phyloP scores from a whole-genome alignment of 179 eudicot species.

The Patellifolia procumbens region DNA sequence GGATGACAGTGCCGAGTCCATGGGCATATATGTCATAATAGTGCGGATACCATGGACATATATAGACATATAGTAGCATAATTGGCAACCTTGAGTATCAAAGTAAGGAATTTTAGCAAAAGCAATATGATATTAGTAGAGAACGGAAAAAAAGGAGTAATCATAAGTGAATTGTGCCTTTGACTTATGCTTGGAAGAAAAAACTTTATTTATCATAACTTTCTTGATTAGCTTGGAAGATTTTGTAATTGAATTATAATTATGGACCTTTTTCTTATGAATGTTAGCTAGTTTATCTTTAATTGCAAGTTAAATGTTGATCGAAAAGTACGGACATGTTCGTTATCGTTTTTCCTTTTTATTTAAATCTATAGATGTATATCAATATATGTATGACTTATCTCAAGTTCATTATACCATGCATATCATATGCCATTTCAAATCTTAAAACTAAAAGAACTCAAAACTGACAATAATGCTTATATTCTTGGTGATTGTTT shows the following conservation, averaged over 20 bases:
- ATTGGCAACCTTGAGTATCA: neutral
- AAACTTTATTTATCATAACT: too few relatives aligned
- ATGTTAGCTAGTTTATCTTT: too few relatives aligned
- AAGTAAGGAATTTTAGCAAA: slow-evolving; percentile 9
- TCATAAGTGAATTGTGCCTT: neutral
- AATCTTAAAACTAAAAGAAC: too few relatives aligned
- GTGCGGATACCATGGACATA: neutral
- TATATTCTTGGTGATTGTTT: neutral
- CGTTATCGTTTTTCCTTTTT: too few relatives aligned
- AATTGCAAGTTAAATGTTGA: neutral
- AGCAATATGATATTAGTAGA: slow-evolving; percentile 19
- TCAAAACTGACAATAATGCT: too few relatives aligned
- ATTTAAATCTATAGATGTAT: too few relatives aligned
- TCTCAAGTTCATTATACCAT: too few relatives aligned
- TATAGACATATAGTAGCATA: neutral
- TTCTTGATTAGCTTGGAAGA: neutral
- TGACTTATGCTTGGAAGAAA: slow-evolving; percentile 5
- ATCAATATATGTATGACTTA: too few relatives aligned
- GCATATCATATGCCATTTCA: too few relatives aligned
- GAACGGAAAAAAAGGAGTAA: neutral
- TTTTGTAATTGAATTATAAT: neutral
- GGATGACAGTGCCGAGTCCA: too few relatives aligned
- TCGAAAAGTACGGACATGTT: too few relatives aligned
- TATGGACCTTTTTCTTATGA: neutral
- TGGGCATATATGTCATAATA: too few relatives aligned